Evolutionary conservation across 2,329 filamentous ascomycete genomes (phyloP).

Genomic region (Paradendryphiella salina): DNA sequence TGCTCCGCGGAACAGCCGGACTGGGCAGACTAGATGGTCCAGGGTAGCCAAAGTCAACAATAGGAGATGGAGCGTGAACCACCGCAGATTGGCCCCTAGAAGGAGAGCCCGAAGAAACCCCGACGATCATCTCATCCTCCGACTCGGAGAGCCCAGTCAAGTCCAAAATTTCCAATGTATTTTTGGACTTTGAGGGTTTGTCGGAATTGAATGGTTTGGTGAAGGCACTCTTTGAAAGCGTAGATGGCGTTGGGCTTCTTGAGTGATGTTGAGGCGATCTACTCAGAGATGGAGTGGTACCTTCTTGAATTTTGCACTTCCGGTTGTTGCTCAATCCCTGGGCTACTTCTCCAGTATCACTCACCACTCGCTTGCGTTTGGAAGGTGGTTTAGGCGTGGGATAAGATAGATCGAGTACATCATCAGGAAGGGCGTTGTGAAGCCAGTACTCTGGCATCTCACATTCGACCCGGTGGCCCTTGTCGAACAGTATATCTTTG

Average conservation of each 20-base stretch:
- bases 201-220: background rate
- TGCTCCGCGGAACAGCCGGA: background rate
- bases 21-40: background rate
- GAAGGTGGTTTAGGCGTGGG: slow-evolving; percentile 10
- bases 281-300: background rate
- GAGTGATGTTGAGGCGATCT: background rate
- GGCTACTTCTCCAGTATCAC: background rate
- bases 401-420: slow-evolving; percentile 25
- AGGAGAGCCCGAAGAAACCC: background rate
- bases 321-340: slow-evolving; percentile 1
- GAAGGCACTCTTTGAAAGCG: background rate
- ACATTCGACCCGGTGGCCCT: slow-evolving; percentile 39
- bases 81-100: background rate
- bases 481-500: slow-evolving; percentile 33
- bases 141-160: slow-evolving; percentile 18
- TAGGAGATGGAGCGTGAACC: background rate
- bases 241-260: background rate
- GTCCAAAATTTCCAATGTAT: background rate
- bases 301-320: background rate
- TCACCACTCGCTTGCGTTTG: slow-evolving; percentile 19
- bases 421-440: slow-evolving; percentile 32
- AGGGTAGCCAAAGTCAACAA: background rate
- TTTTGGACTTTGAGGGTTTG: background rate
- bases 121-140: slow-evolving; percentile 5
- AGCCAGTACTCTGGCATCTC: slow-evolving; percentile 45